These are phyloP conservation scores for Xylariaceae sp. DNA, from an alignment of 2,329 filamentous ascomycete genomes.

Conservation along the genomic window DNA sequence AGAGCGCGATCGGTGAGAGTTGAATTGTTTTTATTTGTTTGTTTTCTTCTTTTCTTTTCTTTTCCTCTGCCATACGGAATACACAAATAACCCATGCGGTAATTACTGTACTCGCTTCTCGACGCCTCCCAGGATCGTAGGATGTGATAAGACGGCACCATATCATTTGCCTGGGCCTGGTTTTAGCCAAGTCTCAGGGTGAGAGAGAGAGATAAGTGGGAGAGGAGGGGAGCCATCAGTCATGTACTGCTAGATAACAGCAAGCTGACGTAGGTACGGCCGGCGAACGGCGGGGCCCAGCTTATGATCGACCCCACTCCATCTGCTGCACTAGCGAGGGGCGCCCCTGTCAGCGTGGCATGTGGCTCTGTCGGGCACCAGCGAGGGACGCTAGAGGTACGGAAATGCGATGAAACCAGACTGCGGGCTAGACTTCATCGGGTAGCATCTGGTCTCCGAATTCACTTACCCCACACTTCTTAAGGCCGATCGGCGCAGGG, in stretches of 20 bases:
- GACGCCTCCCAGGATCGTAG: not conserved
- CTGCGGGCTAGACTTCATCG: too few relatives aligned
- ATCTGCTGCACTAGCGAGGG: too few relatives aligned
- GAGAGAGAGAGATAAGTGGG: not conserved
- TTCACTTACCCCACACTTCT: too few relatives aligned
- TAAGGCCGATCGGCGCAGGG: too few relatives aligned
- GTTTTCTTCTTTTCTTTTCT: not conserved
- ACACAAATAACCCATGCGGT: too few relatives aligned
- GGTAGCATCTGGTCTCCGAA: too few relatives aligned
- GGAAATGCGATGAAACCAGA: too few relatives aligned
- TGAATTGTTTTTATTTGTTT: not conserved
- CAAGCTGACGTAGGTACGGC: not conserved
- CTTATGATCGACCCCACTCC: too few relatives aligned
- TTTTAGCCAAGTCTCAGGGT: not conserved
- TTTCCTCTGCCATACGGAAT: not conserved
- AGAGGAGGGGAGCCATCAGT: not conserved
- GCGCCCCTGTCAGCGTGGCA: too few relatives aligned
- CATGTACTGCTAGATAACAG: not conserved
- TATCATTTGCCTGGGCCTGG: constrained; percentile 4
- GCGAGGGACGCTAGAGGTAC: too few relatives aligned
- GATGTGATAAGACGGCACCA: constrained; percentile 15
- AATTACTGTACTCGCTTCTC: not conserved
- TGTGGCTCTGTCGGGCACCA: too few relatives aligned
- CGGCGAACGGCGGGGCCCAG: too few relatives aligned
- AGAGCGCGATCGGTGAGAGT: not conserved